Conservation (phyloP, 208 protist genomes). For the Kentomonas sorsogonicus region DNA sequence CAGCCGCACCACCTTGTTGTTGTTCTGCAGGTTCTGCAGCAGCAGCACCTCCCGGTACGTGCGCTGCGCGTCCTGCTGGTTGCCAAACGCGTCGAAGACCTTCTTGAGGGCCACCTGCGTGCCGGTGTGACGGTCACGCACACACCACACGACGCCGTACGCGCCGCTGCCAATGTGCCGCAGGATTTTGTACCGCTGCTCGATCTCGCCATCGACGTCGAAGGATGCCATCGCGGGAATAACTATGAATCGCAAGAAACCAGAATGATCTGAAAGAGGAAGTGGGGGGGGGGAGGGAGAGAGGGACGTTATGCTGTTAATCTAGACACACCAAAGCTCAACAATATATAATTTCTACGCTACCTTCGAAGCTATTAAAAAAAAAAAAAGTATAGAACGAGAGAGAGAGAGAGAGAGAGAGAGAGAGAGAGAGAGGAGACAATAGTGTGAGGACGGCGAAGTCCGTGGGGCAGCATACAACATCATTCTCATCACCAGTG, state of each 20-base stretch:
- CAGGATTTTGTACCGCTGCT: slow-evolving; percentile 90
- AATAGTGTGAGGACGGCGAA: neutral
- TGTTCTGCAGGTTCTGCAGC: slow-evolving; percentile 66
- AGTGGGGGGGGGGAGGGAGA: too few relatives aligned
- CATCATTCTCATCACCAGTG: too few relatives aligned
- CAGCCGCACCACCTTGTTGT: slow-evolving; percentile 90
- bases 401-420: slow-evolving; percentile 6
- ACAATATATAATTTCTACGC: too few relatives aligned
- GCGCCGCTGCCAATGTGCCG: slow-evolving; percentile 94
- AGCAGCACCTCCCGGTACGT: slow-evolving; percentile 98
- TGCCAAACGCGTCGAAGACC: slow-evolving; percentile 96
- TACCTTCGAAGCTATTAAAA: neutral
- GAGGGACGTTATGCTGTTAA: too few relatives aligned
- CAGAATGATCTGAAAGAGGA: too few relatives aligned
- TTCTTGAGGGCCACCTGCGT: slow-evolving; percentile 94
- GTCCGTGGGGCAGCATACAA: too few relatives aligned
- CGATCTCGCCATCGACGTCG: slow-evolving; percentile 86
- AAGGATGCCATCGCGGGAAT: slow-evolving; percentile 48
- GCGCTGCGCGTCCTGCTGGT: slow-evolving; percentile 88
- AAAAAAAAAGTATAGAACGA: slow-evolving; percentile 2
- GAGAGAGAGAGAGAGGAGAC: neutral
- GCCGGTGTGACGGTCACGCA: slow-evolving; percentile 80
- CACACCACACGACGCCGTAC: slow-evolving; percentile 95
- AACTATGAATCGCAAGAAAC: too few relatives aligned
- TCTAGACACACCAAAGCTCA: too few relatives aligned